These are phyloP conservation scores for Fragosphaeria purpurea DNA, from an alignment of 2,329 filamentous ascomycete species.

Conservation along the genomic window DNA sequence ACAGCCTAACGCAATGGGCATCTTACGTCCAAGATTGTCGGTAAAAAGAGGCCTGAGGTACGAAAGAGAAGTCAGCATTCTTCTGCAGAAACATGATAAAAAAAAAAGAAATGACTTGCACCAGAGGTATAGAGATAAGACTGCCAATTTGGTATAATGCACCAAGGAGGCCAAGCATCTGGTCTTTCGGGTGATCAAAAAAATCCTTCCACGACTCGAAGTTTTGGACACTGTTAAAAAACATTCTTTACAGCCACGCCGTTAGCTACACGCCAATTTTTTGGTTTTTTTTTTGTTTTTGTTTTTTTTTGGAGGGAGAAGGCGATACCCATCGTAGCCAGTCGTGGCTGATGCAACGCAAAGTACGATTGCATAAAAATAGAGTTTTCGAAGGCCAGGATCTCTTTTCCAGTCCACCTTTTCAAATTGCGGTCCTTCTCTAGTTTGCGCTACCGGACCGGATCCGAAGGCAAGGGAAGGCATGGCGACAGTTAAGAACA, in stretches of 20 bases:
- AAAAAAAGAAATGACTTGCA: slow-evolving; percentile 23
- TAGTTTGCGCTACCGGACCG: slow-evolving; percentile 9
- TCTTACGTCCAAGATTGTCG: slow-evolving; percentile 42
- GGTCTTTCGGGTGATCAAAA: slow-evolving; percentile 36
- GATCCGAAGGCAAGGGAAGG: too few relatives aligned
- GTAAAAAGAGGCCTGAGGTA: slow-evolving; percentile 33
- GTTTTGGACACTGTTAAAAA: slow-evolving; percentile 35
- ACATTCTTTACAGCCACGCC: slow-evolving; percentile 23
- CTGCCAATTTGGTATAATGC: slow-evolving; percentile 52
- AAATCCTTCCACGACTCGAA: slow-evolving; percentile 34
- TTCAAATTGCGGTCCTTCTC: slow-evolving; percentile 40
- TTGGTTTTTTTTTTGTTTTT: too few relatives aligned
- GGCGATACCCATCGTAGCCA: slow-evolving; percentile 42
- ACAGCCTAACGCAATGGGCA: slow-evolving; percentile 44
- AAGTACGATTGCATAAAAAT: slow-evolving; percentile 41
- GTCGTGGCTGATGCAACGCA: slow-evolving; percentile 47
- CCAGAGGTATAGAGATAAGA: slow-evolving; percentile 45
- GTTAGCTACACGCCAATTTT: too few relatives aligned
- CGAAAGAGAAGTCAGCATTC: slow-evolving; percentile 13
- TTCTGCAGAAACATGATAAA: too few relatives aligned
- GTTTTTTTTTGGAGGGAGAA: not conserved
- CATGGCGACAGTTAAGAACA: too few relatives aligned
- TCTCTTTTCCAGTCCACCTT: slow-evolving; percentile 43
- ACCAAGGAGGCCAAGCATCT: slow-evolving; percentile 41
- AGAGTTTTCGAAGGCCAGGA: slow-evolving; percentile 45